Base-by-base conservation (phyloP, 768 basidiomycete species). In the Arthromyces matolae region DNA sequence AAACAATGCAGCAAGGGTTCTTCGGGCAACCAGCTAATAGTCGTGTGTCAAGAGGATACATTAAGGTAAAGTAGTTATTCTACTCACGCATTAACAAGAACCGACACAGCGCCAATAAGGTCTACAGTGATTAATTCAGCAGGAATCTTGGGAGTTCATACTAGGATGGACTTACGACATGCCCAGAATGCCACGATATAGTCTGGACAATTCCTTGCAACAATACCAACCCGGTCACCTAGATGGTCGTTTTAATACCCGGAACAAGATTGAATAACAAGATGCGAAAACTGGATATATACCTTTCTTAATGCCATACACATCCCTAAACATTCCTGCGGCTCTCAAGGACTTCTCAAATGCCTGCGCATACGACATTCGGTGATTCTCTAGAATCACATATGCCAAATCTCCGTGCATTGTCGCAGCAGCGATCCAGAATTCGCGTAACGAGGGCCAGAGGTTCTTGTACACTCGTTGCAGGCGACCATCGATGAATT, bases 401-500 rank as follows among this genome's bases (percentile, higher is more conserved):
- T 79, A 81, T 1, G 70, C 66, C 16, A 61, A 61, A 44, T 74
- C 61, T 38, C 48, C 57, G 49, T 74, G 71, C 41, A 69, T 52
- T 31, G 66, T 43, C 3, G 64, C 59, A 0, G 62, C 50, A 51
- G 59, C 60, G 7, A 75, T 60, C 78, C 79, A 81, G 59, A 80
- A 76, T 14, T 57, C 60, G 8, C 79, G 71, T 9, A 78, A 55
- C 3, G 74, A 73, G 1, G 74, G 73, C 66, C 67, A 77, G 9
- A 76, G 60, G 43, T 77, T 71, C 62, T 79, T 80, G 64, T 78
- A 83, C 4, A 76, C 74, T 12, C 72, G 70, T 42, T 73, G 66
- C 12, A 76, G 50, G 7, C 67, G 64, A 2, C 75, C 77, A 45
- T 77, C 69, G 37, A 82, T 64, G 10, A 73, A 49, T 19, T 61